phyloP scores from a whole-genome alignment of 2,329 filamentous ascomycete species.

The Arthrobotrys entomopaga region DNA sequence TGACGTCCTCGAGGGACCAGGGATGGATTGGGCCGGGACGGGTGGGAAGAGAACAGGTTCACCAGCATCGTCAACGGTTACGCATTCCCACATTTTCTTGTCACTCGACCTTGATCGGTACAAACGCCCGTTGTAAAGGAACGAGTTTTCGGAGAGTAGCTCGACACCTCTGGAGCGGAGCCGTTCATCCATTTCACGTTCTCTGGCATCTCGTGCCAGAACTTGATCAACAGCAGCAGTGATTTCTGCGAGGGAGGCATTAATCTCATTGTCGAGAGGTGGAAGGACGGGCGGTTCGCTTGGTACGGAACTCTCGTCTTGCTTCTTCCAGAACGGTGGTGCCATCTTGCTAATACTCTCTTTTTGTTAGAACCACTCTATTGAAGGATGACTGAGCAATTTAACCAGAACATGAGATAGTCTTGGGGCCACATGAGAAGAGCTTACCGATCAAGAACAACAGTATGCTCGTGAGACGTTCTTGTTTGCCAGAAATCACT shows the following conservation, averaged over 20 bases:
- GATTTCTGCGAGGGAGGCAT: slow-evolving; percentile 12
- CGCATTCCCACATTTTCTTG: slow-evolving; percentile 30
- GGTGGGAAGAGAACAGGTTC: background rate
- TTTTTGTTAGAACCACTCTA: background rate
- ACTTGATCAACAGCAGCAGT: slow-evolving; percentile 24
- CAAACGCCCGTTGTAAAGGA: slow-evolving; percentile 19
- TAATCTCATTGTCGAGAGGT: slow-evolving; percentile 1
- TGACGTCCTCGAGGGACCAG: background rate
- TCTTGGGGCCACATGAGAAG: no score
- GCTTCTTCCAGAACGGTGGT: slow-evolving; percentile 23
- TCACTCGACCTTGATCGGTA: slow-evolving; percentile 16
- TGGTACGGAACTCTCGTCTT: background rate
- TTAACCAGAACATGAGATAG: background rate
- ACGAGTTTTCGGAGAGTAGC: slow-evolving; percentile 10
- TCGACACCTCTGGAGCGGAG: slow-evolving; percentile 12
- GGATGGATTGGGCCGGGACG: background rate
- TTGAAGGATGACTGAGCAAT: background rate
- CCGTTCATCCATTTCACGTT: slow-evolving; percentile 9
- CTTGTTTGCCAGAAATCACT: no score
- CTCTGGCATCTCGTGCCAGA: slow-evolving; percentile 2
- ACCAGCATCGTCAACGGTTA: background rate
- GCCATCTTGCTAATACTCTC: background rate
- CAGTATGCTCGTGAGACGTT: no score
- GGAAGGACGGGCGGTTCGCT: slow-evolving; percentile 7
- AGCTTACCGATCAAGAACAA: no score